Evolutionary conservation across 306 rosid genomes (phyloP).

Genomic region (Prinsepia uniflora): DNA sequence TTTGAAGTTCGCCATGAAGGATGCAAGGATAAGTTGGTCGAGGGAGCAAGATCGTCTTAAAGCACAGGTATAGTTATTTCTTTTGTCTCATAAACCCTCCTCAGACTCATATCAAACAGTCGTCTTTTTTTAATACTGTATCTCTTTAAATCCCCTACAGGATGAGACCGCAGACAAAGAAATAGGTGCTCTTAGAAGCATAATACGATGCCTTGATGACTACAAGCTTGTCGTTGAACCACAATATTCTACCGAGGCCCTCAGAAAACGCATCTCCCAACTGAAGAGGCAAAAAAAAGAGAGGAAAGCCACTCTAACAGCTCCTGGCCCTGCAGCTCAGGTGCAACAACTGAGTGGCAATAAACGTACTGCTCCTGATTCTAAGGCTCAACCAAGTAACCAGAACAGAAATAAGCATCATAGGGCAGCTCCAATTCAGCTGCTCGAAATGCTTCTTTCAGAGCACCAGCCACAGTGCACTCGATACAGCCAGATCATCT

Average conservation of each 20-base stretch:
- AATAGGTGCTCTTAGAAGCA: conserved; percentile 27
- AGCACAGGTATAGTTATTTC: conserved; percentile 22
- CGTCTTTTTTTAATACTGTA: background rate
- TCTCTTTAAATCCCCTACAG: conserved; percentile 25
- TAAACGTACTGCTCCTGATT: conserved; percentile 19
- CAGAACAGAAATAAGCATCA: conserved; percentile 18
- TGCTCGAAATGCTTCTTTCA: conserved; percentile 12
- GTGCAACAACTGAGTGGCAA: conserved; percentile 20
- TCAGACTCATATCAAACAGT: background rate
- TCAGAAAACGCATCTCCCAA: conserved; percentile 22
- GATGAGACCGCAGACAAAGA: conserved; percentile 32
- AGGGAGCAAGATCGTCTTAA: conserved; percentile 19
- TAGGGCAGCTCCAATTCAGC: conserved; percentile 10
- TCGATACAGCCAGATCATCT: conserved; percentile 17
- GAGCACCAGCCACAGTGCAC: conserved; percentile 9
- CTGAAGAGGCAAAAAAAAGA: conserved; percentile 25
- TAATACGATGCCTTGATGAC: conserved; percentile 30
- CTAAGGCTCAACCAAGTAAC: conserved; percentile 11
- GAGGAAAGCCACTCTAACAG: conserved; percentile 16
- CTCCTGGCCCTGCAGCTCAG: conserved; percentile 9
- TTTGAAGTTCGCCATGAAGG: conserved; percentile 22
- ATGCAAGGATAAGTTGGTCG: conserved; percentile 6
- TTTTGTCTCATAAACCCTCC: conserved; percentile 1
- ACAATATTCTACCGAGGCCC: conserved; percentile 23
- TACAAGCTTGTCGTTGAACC: conserved; percentile 31